Base-by-base conservation (phyloP, 495 filamentous ascomycete genomes). In the Aspergillus asperescens region DNA sequence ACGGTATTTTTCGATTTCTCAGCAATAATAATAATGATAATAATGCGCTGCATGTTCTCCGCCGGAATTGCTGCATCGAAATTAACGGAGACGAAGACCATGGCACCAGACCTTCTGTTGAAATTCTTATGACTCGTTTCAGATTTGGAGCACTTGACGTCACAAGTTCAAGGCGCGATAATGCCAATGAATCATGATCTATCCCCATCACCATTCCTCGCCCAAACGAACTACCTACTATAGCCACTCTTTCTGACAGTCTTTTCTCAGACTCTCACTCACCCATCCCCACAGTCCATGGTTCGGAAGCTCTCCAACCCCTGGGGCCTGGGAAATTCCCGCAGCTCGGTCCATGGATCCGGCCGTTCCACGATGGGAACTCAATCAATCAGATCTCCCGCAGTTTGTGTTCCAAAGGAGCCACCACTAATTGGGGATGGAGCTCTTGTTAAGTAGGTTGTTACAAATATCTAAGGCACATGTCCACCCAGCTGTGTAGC, bases 321-420 rank as follows among this genome's bases (percentile, higher is more conserved):
- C 47, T 57, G 55, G 59, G 40, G 55, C 15, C 47, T 57, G 55
- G 59, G 40, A 57, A 55, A 51, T 54, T 57, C 59, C 59, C 59
- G 59, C 32, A 42, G 34, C 27, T 39, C 9, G 29, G 59, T 61
- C 59, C 59, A 54, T 55, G 59, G 59, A 45, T 61, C 51, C 38
- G 16, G n/a, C 22, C 39, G 59, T 57, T 50, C 59, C 59, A 52
- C 58, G 48, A 39, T 40, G 37, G 27, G 35, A 51, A 50, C 52
- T 54, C 46, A 57, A 51, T 55, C 41, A 39, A 16, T 52, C 29
- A 50, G 51, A 50, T 53, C 29, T 18, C 24, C 52, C 54, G 29
- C 48, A 22, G 24, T 50, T 51, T 44, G 47, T 60, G 50, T 37
- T 18, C 28, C 39, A 50, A 47, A n/a, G n/a, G n/a, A 32, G 29